Evolutionary conservation across 805 yeast species (phyloP), one percentile per base, ranked within the genome.

Genomic region (Jamesozyma gamospora): DNA sequence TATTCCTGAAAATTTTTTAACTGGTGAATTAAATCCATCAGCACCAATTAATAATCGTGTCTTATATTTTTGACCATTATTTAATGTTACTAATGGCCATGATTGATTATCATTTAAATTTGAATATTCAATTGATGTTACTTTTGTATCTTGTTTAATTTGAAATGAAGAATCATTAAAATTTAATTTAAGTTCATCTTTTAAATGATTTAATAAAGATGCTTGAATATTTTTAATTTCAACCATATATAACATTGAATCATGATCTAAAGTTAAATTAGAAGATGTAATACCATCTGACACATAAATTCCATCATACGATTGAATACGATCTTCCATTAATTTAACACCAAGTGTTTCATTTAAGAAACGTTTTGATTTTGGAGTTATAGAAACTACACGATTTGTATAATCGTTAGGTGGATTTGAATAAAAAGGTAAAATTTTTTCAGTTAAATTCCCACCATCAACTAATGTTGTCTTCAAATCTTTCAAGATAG

Each of bases 1-100:
- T 40, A 92, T 87, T 2, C 74, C 77, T 0, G 96, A 81, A 53
- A 72, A 88, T 46, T 72, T 70, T 35, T 96, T 72, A 5, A 83
- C 97, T 0, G 96, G 96, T 1, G 96, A 87, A 58, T 87, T 85
- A 58, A 78, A 86, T 1, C 98, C 98, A 58, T 92, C 98, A 30
- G 96, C 95, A 8, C 98, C 98, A 13, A 92, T 75, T 16, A 88
- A 65, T n/a, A 88, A 66, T 40, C 95, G 69, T 0, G 95, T 72
- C 51, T 74, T 73, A 37, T 79, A 67, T 11, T 54, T 47, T 12
- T 73, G 72, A 1, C 95, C 96, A 45, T 72, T 73, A 12, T 75
- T 72, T 12, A 88, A 65, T 19, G 71, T 66, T 12, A 90, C 78
- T 8, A 76, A 55, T 1, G 96, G 96, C 95, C 96, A 85, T 35